Base-by-base conservation (phyloP, 805 yeast genomes). In the Wickerhamomyces ciferrii region DNA sequence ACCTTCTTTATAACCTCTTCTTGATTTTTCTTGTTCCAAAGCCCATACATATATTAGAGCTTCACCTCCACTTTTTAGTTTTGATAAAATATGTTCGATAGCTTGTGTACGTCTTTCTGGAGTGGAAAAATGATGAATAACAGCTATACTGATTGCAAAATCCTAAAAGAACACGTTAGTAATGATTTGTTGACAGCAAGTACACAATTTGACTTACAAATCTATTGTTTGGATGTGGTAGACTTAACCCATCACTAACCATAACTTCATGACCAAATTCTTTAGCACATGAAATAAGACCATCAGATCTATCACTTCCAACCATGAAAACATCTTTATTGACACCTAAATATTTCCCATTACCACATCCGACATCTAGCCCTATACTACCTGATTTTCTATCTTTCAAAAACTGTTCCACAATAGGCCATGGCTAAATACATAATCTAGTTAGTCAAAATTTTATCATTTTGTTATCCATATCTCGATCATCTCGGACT, bases 31-130 rank as follows among this genome's bases (percentile, higher is more conserved):
- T 63, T 94, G 99, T 53, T 94, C 99, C 44, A 94, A 66, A 0
- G 99, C 99, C 99, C 99, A 94, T 44, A 96, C 95, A 62, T 92
- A 94, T 8, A 94, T 77, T 56, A 94, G 67, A 0, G 88, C 86
- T 44, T 74, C 76, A 1, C 96, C 97, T 0, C 80, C 81, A 0
- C 52, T 45, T 38, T 63, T 71, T 44, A 94, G 62, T 48, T 78
- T 78, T 19, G 81, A 65, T 35, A 94, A 60, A 2, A 91, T 83
- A 48, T 85, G 86, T 14, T 55, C 54, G 8, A 94, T 82, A 1
- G 97, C 97, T 9, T 76, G 78, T 1, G 87, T 62, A 44, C 99
- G 73, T 59, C 99, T 75, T 50, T 81, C 84, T 18, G 76, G 77
- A 0, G 95, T 88, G n/a, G 96, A 78, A 68, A 94, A 90, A 63